Conservation (phyloP, 768 basidiomycete species). For the Termitomyces sp. region DNA sequence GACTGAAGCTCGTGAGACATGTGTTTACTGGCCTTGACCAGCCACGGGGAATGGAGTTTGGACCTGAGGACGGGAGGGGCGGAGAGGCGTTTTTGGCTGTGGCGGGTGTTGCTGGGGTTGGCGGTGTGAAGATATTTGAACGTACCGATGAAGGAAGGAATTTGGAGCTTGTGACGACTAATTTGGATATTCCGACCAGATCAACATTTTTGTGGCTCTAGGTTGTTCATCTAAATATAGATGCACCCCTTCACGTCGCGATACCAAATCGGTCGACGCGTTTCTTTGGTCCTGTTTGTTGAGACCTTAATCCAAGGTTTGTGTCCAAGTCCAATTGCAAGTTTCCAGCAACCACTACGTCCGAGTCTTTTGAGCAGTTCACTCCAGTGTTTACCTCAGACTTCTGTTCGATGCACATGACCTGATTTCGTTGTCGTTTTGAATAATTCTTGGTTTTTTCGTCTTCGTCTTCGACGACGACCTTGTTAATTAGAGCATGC, state of each 20-base stretch:
- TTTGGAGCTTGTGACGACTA: constrained; percentile 45
- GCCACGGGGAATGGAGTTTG: constrained; percentile 63
- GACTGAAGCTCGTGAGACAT: constrained; percentile 34
- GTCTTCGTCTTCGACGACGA: neutral
- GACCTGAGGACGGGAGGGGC: constrained; percentile 37
- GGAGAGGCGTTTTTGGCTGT: constrained; percentile 51
- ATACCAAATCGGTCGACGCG: neutral
- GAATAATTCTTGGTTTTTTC: too few species aligned
- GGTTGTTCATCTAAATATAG: neutral
- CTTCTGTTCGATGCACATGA: neutral
- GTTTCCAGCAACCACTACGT: too few species aligned
- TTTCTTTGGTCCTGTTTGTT: neutral
- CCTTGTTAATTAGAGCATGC: too few species aligned
- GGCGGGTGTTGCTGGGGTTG: constrained; percentile 44
- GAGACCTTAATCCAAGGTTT: too few species aligned
- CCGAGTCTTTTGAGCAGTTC: neutral
- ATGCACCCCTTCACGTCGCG: neutral
- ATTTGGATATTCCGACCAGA: constrained; percentile 44
- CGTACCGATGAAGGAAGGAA: constrained; percentile 46
- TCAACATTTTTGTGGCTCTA: constrained; percentile 48
- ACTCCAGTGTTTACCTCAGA: neutral
- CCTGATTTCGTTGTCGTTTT: too few species aligned
- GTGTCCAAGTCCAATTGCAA: too few species aligned
- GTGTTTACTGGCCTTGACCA: constrained; percentile 61
- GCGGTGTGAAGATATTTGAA: constrained; percentile 50